phyloP scores from a whole-genome alignment of 169 alveolate genomes.

The Eimeria maxima region DNA sequence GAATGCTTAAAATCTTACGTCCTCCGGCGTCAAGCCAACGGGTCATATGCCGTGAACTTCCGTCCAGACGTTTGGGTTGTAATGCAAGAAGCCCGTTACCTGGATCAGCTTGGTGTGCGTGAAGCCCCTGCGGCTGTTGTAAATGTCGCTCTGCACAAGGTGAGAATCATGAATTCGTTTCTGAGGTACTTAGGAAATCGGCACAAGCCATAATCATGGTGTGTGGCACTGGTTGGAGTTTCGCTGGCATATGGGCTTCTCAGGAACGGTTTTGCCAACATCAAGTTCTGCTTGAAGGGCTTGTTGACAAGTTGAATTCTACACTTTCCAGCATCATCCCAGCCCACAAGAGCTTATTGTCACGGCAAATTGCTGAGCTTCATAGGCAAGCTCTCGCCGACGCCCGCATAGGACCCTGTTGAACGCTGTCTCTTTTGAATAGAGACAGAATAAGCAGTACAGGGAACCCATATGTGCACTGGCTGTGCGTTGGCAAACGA shows the following conservation, averaged over 20 bases:
- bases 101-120: conserved; percentile 94
- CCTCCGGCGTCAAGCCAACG: conserved; percentile 74
- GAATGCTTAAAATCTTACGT: conserved; percentile 68
- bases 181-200: not conserved
- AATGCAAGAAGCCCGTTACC: conserved; percentile 95
- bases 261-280: conserved; percentile 76
- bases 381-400: conserved; percentile 53
- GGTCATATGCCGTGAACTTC: conserved; percentile 92
- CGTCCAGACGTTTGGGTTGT: conserved; percentile 92
- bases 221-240: not conserved
- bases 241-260: not conserved
- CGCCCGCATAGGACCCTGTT: not conserved
- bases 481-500: not conserved
- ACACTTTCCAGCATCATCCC: conserved; percentile 63
- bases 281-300: conserved; percentile 68
- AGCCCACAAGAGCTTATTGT: conserved; percentile 44
- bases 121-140: conserved; percentile 94
- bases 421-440: not conserved
- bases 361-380: conserved; percentile 67
- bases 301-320: conserved; percentile 58
- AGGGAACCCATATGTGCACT: too few relatives aligned
- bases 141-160: conserved; percentile 96
- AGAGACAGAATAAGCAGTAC: not conserved
- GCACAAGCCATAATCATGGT: not conserved
- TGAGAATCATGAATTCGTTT: conserved; percentile 72